These are phyloP conservation scores for Martensiomyces pterosporus DNA, from an alignment of 192 early-diverging fungal genomes.

Conservation along the genomic window DNA sequence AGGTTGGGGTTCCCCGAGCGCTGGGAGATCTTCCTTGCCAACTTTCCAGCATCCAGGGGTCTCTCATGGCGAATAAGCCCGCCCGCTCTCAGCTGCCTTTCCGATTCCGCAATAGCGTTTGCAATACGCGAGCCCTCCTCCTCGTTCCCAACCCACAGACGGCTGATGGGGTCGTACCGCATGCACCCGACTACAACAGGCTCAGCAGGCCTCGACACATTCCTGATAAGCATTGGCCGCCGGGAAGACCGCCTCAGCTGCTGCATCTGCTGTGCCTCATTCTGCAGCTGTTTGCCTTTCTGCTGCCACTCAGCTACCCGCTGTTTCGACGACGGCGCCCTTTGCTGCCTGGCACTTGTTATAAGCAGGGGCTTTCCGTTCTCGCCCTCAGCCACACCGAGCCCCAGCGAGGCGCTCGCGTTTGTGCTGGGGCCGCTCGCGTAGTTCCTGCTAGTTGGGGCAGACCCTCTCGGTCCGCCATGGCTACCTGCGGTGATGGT, in stretches of 20 bases:
- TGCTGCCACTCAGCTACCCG: conserved; percentile 11
- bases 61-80: conserved; percentile 15
- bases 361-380: conserved; percentile 1
- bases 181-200: conserved; percentile 33
- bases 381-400: conserved; percentile 3
- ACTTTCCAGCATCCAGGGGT: conserved; percentile 35
- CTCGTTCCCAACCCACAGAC: conserved; percentile 40
- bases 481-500: no score
- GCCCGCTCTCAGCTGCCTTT: conserved; percentile 21
- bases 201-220: conserved; percentile 17
- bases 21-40: conserved; percentile 37
- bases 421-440: background rate
- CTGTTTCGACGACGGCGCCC: background rate
- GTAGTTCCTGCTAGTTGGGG: no score
- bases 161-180: conserved; percentile 41
- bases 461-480: no score
- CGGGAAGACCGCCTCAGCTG: background rate
- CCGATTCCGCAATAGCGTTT: conserved; percentile 40
- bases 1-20: conserved; percentile 31
- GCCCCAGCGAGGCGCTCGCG: conserved; percentile 2
- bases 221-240: conserved; percentile 22
- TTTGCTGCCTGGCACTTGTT: background rate
- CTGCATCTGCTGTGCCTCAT: background rate
- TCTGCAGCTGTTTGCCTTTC: conserved; percentile 1
- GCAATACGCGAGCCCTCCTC: conserved; percentile 37